Conservation (phyloP, 768 basidiomycete genomes). For the Russula earlei region DNA sequence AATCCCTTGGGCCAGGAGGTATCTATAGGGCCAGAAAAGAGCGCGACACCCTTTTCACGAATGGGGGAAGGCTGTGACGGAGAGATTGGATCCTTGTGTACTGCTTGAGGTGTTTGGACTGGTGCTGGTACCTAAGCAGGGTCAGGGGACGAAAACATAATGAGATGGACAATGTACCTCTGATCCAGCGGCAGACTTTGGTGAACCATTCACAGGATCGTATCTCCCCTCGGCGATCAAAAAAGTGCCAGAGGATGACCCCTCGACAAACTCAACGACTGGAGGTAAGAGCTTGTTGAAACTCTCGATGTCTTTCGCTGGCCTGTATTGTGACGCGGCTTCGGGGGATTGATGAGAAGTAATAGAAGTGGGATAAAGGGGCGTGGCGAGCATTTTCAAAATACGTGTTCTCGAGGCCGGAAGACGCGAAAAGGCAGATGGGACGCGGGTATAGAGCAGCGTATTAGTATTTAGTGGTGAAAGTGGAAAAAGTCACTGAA, state of each 20-base stretch:
- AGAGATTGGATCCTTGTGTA: neutral
- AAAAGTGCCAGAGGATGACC: conserved; percentile 68
- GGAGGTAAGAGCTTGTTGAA: conserved; percentile 74
- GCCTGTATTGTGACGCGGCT: conserved; percentile 47
- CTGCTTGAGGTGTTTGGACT: neutral
- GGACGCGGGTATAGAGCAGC: neutral
- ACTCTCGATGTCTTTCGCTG: conserved; percentile 60
- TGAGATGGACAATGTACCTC: conserved; percentile 34
- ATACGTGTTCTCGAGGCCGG: neutral
- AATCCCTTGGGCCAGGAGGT: conserved; percentile 48
- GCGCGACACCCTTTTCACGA: conserved; percentile 14
- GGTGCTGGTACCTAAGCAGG: neutral
- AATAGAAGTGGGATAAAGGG: conserved; percentile 44
- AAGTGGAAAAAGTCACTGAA: neutral
- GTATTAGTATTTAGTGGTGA: neutral
- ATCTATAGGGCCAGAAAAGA: conserved; percentile 46
- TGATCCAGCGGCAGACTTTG: conserved; percentile 36
- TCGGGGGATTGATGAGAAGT: conserved; percentile 47
- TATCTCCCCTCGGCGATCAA: conserved; percentile 69
- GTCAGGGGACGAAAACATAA: neutral
- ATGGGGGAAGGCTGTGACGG: conserved; percentile 10
- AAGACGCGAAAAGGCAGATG: neutral
- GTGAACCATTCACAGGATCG: conserved; percentile 67
- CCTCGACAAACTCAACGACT: conserved; percentile 77
- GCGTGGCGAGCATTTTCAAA: conserved; percentile 55